These are phyloP conservation scores for Suillus paluster DNA, from an alignment of 768 basidiomycete genomes.

Conservation along the genomic window DNA sequence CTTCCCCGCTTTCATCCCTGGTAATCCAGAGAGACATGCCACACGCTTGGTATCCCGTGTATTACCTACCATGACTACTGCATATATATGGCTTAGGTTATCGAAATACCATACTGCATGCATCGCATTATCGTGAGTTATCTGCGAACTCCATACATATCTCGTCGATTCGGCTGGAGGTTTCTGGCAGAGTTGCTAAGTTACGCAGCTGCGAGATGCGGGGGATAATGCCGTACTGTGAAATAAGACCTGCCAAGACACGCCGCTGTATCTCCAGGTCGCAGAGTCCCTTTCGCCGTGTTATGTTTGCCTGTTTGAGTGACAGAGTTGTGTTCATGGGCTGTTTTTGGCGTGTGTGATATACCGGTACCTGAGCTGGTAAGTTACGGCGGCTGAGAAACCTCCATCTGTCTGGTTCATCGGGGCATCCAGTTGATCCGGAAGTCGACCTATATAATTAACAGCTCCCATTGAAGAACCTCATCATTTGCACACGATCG, in stretches of 20 bases:
- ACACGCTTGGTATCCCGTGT: neutral
- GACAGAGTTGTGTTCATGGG: neutral
- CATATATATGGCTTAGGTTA: slow-evolving; percentile 22
- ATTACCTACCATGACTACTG: slow-evolving; percentile 19
- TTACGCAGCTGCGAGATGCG: slow-evolving; percentile 52
- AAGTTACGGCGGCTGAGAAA: neutral
- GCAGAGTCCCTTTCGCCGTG: slow-evolving; percentile 84
- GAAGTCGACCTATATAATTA: neutral
- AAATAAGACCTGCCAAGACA: slow-evolving; percentile 25
- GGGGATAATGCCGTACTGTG: neutral
- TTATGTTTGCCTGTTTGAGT: slow-evolving; percentile 66
- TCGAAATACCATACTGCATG: slow-evolving; percentile 17
- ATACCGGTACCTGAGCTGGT: neutral
- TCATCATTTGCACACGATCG: no score
- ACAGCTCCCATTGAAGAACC: slow-evolving; percentile 11
- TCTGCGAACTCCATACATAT: slow-evolving; percentile 22
- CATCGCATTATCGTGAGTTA: slow-evolving; percentile 17
- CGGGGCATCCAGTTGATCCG: neutral
- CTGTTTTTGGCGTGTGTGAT: neutral
- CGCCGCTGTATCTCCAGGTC: slow-evolving; percentile 84
- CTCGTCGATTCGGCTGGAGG: slow-evolving; percentile 32
- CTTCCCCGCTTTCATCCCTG: neutral
- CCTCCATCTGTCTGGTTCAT: neutral
- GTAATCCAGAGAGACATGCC: neutral
- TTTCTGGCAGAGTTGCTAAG: slow-evolving; percentile 48